Evolutionary conservation across 345 rosid species (phyloP).

Genomic region (Cochlearia excelsa): DNA sequence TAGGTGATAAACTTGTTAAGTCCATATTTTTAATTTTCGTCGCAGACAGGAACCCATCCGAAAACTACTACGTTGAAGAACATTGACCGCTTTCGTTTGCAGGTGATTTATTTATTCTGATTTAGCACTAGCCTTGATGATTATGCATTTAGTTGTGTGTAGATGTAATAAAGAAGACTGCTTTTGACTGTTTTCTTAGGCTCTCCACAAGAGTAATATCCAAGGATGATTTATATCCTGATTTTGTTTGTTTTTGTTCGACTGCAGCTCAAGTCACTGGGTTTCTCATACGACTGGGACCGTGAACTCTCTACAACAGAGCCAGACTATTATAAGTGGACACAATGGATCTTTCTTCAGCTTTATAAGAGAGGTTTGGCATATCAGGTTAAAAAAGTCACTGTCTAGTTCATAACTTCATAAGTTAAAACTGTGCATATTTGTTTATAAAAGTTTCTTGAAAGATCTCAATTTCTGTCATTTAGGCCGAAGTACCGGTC

Average conservation of each 20-base stretch:
- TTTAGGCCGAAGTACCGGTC: constrained; percentile 95
- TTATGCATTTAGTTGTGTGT: background rate
- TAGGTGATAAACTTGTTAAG: constrained; percentile 11
- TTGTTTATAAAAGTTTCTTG: constrained; percentile 18
- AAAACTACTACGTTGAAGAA: constrained; percentile 81
- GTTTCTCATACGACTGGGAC: constrained; percentile 96
- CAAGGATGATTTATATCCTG: background rate
- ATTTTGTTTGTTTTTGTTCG: constrained; percentile 24
- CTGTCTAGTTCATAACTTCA: constrained; percentile 19
- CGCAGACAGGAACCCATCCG: constrained; percentile 94
- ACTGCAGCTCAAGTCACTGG: constrained; percentile 85
- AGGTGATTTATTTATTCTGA: constrained; percentile 45
- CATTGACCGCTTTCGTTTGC: constrained; percentile 72
- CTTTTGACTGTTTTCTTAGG: constrained; percentile 11
- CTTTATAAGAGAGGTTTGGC: constrained; percentile 92
- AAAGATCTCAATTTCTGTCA: constrained; percentile 27
- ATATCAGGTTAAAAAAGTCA: constrained; percentile 63
- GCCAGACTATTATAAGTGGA: constrained; percentile 90
- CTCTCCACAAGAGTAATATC: background rate
- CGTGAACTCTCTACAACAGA: constrained; percentile 91
- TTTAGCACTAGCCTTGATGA: constrained; percentile 1
- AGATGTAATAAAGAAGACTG: background rate
- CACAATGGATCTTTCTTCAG: constrained; percentile 98
- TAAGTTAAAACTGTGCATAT: constrained; percentile 15
- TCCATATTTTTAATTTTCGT: constrained; percentile 18